Evolutionary conservation across 2,329 filamentous ascomycete genomes (phyloP).

Genomic region (Rhinocladiella similis): DNA sequence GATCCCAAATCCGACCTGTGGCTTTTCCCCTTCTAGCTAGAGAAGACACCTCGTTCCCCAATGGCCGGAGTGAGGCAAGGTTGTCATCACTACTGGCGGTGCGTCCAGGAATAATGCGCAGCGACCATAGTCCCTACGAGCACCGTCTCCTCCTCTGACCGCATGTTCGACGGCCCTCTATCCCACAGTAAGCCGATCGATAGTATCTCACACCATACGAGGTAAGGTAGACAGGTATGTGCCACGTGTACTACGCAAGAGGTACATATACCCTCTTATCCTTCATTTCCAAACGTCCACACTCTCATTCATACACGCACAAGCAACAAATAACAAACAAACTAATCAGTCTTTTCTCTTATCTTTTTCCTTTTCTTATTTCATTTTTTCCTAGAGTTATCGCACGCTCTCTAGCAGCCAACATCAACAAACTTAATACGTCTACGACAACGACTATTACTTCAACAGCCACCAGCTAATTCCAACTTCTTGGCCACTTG

Average conservation of each 20-base stretch:
- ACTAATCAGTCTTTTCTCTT: constrained; percentile 12
- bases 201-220: too few relatives aligned
- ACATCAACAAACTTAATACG: not conserved
- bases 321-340: constrained; percentile 14
- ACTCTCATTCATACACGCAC: constrained; percentile 14
- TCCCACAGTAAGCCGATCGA: constrained; percentile 8
- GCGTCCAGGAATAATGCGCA: constrained; percentile 14
- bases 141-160: not conserved
- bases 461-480: not conserved
- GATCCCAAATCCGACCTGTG: too few relatives aligned
- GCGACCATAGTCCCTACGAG: constrained; percentile 1
- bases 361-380: constrained; percentile 10
- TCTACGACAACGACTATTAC: not conserved
- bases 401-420: constrained; percentile 24
- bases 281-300: not conserved
- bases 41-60: too few relatives aligned
- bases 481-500: constrained; percentile 1
- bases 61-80: too few relatives aligned
- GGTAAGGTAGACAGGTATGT: too few relatives aligned
- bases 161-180: not conserved
- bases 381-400: constrained; percentile 21
- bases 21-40: too few relatives aligned
- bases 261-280: not conserved
- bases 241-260: too few relatives aligned
- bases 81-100: too few relatives aligned